Evolutionary conservation across 176 grass and related monocot genomes (phyloP), one percentile per base, ranked within the genome.

Genomic region (Typha latifolia): DNA sequence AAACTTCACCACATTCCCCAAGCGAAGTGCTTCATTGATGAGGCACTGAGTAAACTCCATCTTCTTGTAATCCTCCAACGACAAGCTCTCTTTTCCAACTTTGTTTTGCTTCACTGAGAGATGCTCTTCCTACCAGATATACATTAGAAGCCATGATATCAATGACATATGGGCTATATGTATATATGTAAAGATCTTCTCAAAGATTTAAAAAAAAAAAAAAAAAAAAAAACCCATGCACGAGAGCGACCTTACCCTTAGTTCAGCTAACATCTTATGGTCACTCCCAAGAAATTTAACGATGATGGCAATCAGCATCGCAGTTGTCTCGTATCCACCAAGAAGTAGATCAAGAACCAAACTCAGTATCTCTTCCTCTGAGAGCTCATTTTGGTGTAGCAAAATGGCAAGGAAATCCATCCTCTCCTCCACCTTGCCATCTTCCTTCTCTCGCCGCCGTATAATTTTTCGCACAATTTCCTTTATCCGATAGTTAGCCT

Each of bases 271-370:
- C 20, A 63, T 73, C 14, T 73, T 49, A 12, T 24, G 49, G 3
- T 70, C 27, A 9, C 3, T 15, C 14, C 49, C 24, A 4, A 70
- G 14, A 70, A 70, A 70, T n/a, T 55, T 70, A 6, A 32, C 68
- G 12, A 70, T 55, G 14, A 62, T 50, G 0, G 70, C 47, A 47
- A 49, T 63, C 34, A 73, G 70, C 34, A 73, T 73, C 3, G 59
- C 20, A 2, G 70, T 73, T 34, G 55, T 73, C 47, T 73, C 57
- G 43, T 73, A 73, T 49, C 70, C 70, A 15, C 70, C 70, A 21
- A 73, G 57, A 4, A 73, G 9, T 15, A 73, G 56, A 63, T 73
- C 70, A 12, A 73, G 57, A 12, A 63, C 20, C 29, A 73, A 27
- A 22, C 59, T 63, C 15, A 63, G 18, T 14, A 73, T 62, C 70